phyloP scores from a whole-genome alignment of 495 filamentous ascomycete genomes.

The Lineolata rhizophorae region DNA sequence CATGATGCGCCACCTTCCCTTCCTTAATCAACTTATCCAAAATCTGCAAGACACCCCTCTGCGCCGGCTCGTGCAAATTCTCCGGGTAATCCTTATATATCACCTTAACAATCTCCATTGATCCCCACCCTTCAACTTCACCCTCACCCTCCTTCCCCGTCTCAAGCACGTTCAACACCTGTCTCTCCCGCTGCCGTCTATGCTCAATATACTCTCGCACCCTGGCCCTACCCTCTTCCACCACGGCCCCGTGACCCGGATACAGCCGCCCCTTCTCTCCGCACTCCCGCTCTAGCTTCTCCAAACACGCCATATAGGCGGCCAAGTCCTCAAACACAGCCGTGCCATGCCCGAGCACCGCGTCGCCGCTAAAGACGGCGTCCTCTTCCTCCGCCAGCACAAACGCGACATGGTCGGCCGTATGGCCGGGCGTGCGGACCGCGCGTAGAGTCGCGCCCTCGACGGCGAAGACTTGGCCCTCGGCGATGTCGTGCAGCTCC shows the following conservation, averaged over 20 bases:
- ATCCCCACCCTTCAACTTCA: constrained; percentile 29
- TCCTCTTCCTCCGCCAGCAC: constrained; percentile 38
- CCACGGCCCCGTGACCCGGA: constrained; percentile 65
- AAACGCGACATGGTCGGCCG: constrained; percentile 56
- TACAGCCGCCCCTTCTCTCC: constrained; percentile 41
- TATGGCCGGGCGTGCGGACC: constrained; percentile 65
- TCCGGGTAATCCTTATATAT: constrained; percentile 67
- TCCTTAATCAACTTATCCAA: constrained; percentile 18
- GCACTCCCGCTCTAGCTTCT: constrained; percentile 44
- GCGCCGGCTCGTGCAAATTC: constrained; percentile 41
- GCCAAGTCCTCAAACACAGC: constrained; percentile 72
- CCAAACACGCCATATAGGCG: constrained; percentile 49
- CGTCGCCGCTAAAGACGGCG: constrained; percentile 86
- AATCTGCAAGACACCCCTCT: constrained; percentile 18
- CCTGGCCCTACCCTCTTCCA: constrained; percentile 40
- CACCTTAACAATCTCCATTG: constrained; percentile 62
- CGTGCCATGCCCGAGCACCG: constrained; percentile 84
- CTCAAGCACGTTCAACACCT: constrained; percentile 49
- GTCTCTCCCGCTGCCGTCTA: constrained; percentile 53
- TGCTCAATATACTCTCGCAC: constrained; percentile 69
- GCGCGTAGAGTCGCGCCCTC: constrained; percentile 61
- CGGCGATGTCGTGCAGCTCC: constrained; percentile 20
- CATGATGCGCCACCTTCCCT: constrained; percentile 13
- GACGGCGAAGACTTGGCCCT: constrained; percentile 51
- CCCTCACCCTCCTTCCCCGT: constrained; percentile 16